Conservation (phyloP, 257 asterid species). For the Nicotiana otophora region DNA sequence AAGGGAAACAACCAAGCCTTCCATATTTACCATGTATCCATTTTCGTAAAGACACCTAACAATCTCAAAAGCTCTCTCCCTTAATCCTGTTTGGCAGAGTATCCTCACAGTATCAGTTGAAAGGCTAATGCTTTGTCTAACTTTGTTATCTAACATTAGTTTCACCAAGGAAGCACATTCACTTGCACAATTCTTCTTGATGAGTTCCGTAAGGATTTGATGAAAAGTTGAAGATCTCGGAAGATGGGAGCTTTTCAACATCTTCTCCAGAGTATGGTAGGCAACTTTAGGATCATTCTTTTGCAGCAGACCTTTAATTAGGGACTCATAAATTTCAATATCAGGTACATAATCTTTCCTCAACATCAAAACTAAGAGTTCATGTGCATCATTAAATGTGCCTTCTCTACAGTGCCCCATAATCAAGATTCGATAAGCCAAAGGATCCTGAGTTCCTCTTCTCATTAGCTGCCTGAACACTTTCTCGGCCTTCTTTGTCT, state of each 20-base stretch:
- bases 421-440: slow-evolving; percentile 62
- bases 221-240: slow-evolving; percentile 61
- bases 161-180: slow-evolving; percentile 54
- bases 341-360: slow-evolving; percentile 59
- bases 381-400: slow-evolving; percentile 42
- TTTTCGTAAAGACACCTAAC: slow-evolving; percentile 40
- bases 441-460: slow-evolving; percentile 66
- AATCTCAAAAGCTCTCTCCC: slow-evolving; percentile 41
- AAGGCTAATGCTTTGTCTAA: slow-evolving; percentile 51
- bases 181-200: slow-evolving; percentile 37
- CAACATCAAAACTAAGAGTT: slow-evolving; percentile 61
- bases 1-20: slow-evolving; percentile 46
- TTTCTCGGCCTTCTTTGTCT: slow-evolving; percentile 66
- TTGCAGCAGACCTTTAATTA: slow-evolving; percentile 50
- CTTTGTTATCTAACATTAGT: slow-evolving; percentile 58
- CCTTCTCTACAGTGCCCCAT: slow-evolving; percentile 73
- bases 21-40: slow-evolving; percentile 49
- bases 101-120: slow-evolving; percentile 54
- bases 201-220: slow-evolving; percentile 49
- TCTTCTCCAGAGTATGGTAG: slow-evolving; percentile 48
- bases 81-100: slow-evolving; percentile 36
- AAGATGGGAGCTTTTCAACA: slow-evolving; percentile 57
- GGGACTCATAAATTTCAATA: slow-evolving; percentile 41
- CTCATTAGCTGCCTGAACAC: slow-evolving; percentile 67
- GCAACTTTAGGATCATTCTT: slow-evolving; percentile 48